phyloP scores from a whole-genome alignment of 208 protist species.

The Acanthamoeba rhysodes region DNA sequence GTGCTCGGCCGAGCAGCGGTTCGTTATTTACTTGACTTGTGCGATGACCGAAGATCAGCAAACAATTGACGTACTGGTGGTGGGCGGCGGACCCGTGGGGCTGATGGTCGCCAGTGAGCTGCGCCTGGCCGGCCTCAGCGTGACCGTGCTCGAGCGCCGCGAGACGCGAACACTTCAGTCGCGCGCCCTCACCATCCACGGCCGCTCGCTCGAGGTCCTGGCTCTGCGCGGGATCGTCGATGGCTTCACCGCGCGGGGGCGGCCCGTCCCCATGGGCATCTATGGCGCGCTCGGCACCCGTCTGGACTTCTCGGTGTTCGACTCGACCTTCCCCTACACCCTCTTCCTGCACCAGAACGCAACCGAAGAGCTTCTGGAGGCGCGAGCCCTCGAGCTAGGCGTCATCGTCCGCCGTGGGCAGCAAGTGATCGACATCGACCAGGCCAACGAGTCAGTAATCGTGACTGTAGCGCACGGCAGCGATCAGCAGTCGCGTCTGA shows the following conservation, averaged over 20 bases:
- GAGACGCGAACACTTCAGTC: background rate
- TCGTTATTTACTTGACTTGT: too few relatives aligned
- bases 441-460: background rate
- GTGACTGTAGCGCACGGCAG: background rate
- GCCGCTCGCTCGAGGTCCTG: background rate
- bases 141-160: background rate
- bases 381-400: background rate
- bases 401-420: background rate
- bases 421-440: background rate
- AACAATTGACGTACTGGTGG: background rate
- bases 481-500: background rate
- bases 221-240: background rate
- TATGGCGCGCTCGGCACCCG: background rate
- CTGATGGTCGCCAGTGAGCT: background rate
- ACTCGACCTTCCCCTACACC: background rate
- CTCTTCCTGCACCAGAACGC: background rate
- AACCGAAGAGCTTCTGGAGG: background rate
- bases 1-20: too few relatives aligned
- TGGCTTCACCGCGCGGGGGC: background rate
- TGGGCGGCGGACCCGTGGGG: background rate
- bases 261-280: background rate
- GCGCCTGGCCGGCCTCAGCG: background rate
- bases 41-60: too few relatives aligned
- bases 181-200: background rate
- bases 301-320: background rate